Evolutionary conservation across 441 rosid genomes (phyloP).

Genomic region (Oxalis stricta): DNA sequence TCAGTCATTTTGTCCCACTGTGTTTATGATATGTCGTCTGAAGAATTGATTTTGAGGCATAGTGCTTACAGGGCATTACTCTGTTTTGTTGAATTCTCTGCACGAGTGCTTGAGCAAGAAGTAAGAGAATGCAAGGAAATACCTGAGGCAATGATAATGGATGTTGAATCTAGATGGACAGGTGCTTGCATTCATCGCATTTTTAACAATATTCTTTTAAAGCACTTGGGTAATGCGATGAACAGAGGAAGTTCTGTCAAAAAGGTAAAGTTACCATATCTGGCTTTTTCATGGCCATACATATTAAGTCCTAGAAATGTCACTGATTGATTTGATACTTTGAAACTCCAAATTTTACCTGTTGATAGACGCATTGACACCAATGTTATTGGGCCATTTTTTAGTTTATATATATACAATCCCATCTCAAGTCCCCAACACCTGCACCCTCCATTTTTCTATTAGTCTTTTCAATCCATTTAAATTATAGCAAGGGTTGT

Average conservation of each 20-base stretch:
- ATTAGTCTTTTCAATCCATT: too few relatives aligned
- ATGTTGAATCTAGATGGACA: constrained; percentile 42
- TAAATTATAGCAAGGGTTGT: too few relatives aligned
- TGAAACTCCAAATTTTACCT: background rate
- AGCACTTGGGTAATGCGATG: constrained; percentile 59
- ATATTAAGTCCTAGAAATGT: too few relatives aligned
- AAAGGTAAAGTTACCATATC: constrained; percentile 36
- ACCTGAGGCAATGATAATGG: constrained; percentile 19
- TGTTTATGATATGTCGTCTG: constrained; percentile 67
- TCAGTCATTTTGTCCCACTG: constrained; percentile 70
- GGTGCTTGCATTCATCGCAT: constrained; percentile 28
- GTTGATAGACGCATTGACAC: too few relatives aligned
- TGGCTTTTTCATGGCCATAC: background rate
- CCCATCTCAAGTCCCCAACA: too few relatives aligned
- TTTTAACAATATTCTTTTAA: constrained; percentile 56
- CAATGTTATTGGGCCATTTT: too few relatives aligned
- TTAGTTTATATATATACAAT: too few relatives aligned
- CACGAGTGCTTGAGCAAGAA: constrained; percentile 30
- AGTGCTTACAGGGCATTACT: constrained; percentile 63
- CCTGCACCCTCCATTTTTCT: too few relatives aligned
- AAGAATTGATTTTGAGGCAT: constrained; percentile 58
- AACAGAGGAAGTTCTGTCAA: constrained; percentile 39
- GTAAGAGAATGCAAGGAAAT: constrained; percentile 11
- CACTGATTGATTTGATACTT: too few relatives aligned
- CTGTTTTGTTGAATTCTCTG: constrained; percentile 65